These are phyloP conservation scores for Claviceps arundinis DNA, from an alignment of 2,329 filamentous ascomycete species.

Conservation along the genomic window DNA sequence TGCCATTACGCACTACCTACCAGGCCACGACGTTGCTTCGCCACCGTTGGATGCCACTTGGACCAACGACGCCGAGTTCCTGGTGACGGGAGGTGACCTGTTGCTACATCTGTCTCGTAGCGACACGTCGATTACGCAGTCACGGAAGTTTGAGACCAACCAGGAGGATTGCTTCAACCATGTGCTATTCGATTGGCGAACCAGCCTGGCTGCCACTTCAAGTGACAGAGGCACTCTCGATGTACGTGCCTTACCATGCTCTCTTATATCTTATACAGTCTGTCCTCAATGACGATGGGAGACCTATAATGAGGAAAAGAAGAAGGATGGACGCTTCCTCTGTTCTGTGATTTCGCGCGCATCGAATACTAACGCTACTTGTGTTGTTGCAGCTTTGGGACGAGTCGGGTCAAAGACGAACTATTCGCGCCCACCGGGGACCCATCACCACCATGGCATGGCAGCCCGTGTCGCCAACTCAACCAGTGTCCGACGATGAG, in stretches of 20 bases:
- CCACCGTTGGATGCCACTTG: conserved; percentile 46
- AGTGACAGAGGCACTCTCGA: conserved; percentile 47
- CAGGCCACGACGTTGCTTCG: conserved; percentile 34
- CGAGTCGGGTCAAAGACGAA: conserved; percentile 36
- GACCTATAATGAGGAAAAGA: no score
- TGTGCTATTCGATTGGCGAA: conserved; percentile 41
- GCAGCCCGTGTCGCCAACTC: conserved; percentile 37
- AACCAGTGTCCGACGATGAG: conserved; percentile 30
- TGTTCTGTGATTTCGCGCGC: not conserved
- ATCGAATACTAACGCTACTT: not conserved
- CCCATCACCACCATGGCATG: conserved; percentile 45
- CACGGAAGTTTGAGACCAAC: conserved; percentile 37
- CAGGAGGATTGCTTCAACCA: conserved; percentile 41
- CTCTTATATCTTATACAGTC: not conserved
- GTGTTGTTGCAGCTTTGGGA: conserved; percentile 38
- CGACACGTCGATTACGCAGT: conserved; percentile 30
- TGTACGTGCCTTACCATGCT: conserved; percentile 27
- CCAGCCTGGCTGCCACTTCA: conserved; percentile 42
- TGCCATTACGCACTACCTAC: conserved; percentile 33
- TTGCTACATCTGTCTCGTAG: conserved; percentile 35
- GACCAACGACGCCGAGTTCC: conserved; percentile 44
- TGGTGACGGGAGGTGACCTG: conserved; percentile 44
- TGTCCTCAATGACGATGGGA: not conserved
- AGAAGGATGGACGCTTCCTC: not conserved
- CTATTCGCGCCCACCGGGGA: conserved; percentile 46